Evolutionary conservation across 768 basidiomycete genomes (phyloP).

Genomic region (Ramaria rubella): DNA sequence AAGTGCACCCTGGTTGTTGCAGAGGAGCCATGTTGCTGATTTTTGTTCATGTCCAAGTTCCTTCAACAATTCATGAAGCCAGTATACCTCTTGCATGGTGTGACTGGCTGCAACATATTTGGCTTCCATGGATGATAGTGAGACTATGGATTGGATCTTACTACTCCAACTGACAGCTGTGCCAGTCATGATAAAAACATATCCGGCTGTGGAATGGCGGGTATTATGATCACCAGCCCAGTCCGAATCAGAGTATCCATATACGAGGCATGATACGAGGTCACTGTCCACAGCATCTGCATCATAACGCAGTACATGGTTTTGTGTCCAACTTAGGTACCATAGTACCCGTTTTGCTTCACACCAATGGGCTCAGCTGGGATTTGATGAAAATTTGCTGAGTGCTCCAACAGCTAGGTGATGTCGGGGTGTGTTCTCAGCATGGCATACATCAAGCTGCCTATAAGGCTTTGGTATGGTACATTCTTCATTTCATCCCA

Average conservation of each 20-base stretch:
- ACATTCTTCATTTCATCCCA: slow-evolving; percentile 10
- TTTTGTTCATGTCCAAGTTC: too few species aligned
- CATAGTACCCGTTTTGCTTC: slow-evolving; percentile 30
- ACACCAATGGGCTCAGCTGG: slow-evolving; percentile 30
- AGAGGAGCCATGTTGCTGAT: too few species aligned
- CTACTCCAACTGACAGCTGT: slow-evolving; percentile 17
- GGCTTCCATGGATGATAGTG: too few species aligned
- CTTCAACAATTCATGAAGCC: too few species aligned
- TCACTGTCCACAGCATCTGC: too few species aligned
- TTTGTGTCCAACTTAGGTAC: slow-evolving; percentile 31
- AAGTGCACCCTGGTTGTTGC: too few species aligned
- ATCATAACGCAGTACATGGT: slow-evolving; percentile 20
- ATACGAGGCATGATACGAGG: slow-evolving; percentile 5
- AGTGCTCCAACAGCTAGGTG: too few species aligned
- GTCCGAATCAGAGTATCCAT: slow-evolving; percentile 25
- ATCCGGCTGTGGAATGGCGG: slow-evolving; percentile 19
- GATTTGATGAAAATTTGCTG: slow-evolving; percentile 25
- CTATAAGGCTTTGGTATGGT: slow-evolving; percentile 26
- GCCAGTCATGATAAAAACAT: slow-evolving; percentile 16
- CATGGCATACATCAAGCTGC: too few species aligned
- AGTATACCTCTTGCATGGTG: too few species aligned
- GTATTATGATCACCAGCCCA: slow-evolving; percentile 18
- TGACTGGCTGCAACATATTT: too few species aligned
- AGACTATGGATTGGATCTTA: too few species aligned
- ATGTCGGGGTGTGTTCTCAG: too few species aligned